Evolutionary conservation across 106 monocot genomes (phyloP), one percentile per base, ranked within the genome.

Genomic region (Platanthera zijinensis): DNA sequence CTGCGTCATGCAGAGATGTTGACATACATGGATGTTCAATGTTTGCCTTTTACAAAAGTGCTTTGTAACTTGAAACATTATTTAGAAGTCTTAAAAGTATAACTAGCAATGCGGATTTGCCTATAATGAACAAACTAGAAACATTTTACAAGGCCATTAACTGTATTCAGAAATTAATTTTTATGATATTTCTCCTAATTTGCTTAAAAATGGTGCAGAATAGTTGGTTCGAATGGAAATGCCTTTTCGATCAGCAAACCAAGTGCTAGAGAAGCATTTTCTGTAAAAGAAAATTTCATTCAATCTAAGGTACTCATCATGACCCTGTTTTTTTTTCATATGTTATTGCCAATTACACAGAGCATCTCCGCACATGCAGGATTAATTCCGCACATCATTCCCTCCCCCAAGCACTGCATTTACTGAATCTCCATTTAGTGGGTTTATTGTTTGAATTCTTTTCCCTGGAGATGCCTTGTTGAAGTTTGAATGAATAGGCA

Each of bases 281-380:
- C 87, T 45, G 77, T 50, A 69, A 97, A 97, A 79, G 97, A 97
- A 68, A 93, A 82, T 64, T 97, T 86, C 83, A 97, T 97, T 63
- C 89, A 94, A 64, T 53, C 83, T 5, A 97, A 97, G 97, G 97
- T 94, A 86, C 59, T 64, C 48, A 46, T 72, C 21, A 48, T 70
- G n/a, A 70, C 70, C 12, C 30, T 66, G 66, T 30, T 30, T 66
- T 66, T 66, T 10, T 66, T 39, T 39, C 39, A 3, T 39, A 39
- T 39, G 39, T 39, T 39, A 39, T 39, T 39, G 39, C 39, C 3
- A 39, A 3, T 39, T 39, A 39, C 39, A 39, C 39, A 39, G 39
- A 39, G 39, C 39, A 2, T 39, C 39, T 39, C 39, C 39, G 39
- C 39, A 39, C 0, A 39, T 39, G 39, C 39, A 39, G 39, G 39